phyloP scores from a whole-genome alignment of 306 rosid species.

The Abrus precatorius region DNA sequence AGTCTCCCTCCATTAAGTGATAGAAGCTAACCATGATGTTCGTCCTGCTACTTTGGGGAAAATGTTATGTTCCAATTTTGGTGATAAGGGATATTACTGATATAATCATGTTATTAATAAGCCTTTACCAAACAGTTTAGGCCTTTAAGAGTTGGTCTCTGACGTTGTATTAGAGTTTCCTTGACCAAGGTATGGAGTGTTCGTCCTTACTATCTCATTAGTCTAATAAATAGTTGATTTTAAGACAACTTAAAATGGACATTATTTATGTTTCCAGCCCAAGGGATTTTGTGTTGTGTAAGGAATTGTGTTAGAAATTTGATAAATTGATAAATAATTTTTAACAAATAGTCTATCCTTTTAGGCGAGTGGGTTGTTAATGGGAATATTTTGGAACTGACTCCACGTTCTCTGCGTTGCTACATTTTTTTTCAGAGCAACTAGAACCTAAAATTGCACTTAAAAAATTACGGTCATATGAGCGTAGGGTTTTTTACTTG shows the following conservation, averaged over 20 bases:
- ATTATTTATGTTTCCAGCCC: not conserved
- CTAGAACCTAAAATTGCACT: not conserved
- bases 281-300: not conserved
- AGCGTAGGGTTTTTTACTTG: not conserved
- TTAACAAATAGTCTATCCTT: not conserved
- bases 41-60: not conserved
- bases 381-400: not conserved
- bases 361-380: not conserved
- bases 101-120: not conserved
- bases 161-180: not conserved
- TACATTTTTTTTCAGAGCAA: not conserved
- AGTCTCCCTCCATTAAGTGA: not conserved
- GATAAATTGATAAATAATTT: not conserved
- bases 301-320: not conserved
- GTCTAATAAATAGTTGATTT: not conserved
- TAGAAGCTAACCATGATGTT: not conserved
- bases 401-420: not conserved
- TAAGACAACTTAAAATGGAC: not conserved
- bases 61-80: slow-evolving; percentile 5
- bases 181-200: not conserved
- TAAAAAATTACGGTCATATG: not conserved
- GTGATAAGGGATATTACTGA: not conserved
- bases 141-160: not conserved
- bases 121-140: not conserved
- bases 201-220: not conserved